Evolutionary conservation across 2,329 filamentous ascomycete genomes (phyloP).

Genomic region (Cladosporium sp.): DNA sequence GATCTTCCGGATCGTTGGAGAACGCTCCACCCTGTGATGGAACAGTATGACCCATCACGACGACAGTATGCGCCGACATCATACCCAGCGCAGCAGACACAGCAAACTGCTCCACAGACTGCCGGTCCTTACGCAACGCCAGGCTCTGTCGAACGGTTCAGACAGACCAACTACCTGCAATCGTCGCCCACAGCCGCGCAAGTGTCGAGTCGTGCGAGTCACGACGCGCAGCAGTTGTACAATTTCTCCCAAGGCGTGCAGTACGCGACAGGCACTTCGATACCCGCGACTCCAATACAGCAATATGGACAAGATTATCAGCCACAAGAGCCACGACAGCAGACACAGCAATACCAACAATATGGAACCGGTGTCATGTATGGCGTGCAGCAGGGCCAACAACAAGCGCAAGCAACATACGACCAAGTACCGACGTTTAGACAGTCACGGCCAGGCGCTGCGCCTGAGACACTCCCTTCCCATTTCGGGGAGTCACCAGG

Average conservation of each 20-base stretch:
- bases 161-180: slow-evolving; percentile 42
- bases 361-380: slow-evolving; percentile 72
- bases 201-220: slow-evolving; percentile 34
- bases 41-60: slow-evolving; percentile 33
- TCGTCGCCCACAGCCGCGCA: slow-evolving; percentile 41
- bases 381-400: slow-evolving; percentile 59
- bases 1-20: slow-evolving; percentile 11
- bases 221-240: slow-evolving; percentile 38
- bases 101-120: slow-evolving; percentile 29
- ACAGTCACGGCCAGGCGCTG: slow-evolving; percentile 65
- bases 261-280: slow-evolving; percentile 53
- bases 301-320: slow-evolving; percentile 46
- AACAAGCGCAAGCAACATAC: slow-evolving; percentile 53
- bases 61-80: slow-evolving; percentile 31
- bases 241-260: slow-evolving; percentile 55
- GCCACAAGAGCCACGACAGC: slow-evolving; percentile 56
- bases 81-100: slow-evolving; percentile 26
- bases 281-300: slow-evolving; percentile 48
- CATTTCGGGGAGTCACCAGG: slow-evolving; percentile 63
- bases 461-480: slow-evolving; percentile 69
- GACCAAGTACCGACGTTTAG: slow-evolving; percentile 72
- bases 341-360: slow-evolving; percentile 52
- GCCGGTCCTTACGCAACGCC: slow-evolving; percentile 41
- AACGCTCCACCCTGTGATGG: slow-evolving; percentile 26
- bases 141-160: slow-evolving; percentile 46